Evolutionary conservation across 228 moss, liverwort and hornwort species (phyloP), one percentile per base, ranked within the genome.

Genomic region (Sphagnum fallax): DNA sequence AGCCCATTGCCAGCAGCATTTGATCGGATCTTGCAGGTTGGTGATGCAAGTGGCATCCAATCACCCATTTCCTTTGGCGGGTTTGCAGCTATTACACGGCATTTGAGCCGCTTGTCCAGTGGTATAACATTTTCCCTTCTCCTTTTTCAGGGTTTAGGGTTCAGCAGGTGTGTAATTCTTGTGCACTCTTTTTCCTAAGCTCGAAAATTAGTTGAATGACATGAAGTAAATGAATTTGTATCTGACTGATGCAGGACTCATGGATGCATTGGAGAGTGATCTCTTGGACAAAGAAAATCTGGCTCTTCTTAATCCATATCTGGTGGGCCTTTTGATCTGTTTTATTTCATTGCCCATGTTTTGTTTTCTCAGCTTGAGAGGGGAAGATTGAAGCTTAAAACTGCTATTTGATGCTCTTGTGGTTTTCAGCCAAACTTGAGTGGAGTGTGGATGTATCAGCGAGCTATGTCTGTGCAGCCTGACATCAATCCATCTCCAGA

Each of bases 21-120:
- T 67, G 92, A 96, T 78, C 86, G 96, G 51, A 83, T 96, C 61
- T 76, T 96, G 68, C 95, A 98, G 94, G 74, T 98, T 32, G 98
- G 98, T 7, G 98, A 98, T 63, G 94, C 98, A 5, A 98, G 94
- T 81, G 98, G 98, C 16, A 94, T 98, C 61, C 98, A 98, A 51
- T 98, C 98, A 49, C 98, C 98, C 9, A 82, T 98, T 63, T 98
- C 98, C 51, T 98, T 98, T 67, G 94, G 98, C 47, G 98, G 98
- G 55, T 98, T 98, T 79, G 92, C 86, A 62, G 91, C 93, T 14
- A 78, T 92, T 8, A 89, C 98, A 47, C 85, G 98, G 48, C 98
- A 98, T 74, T 76, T 98, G 61, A 70, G 86, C 64, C 91, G 98
- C 72, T 74, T 98, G 16, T 85, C 87, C 53, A 77, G 77, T 63